Percentiles rank a stretch among this genome's conserved stretches.
Evolutionary conservation across 2,329 filamentous ascomycete species (phyloP).

Genomic region (Diaporthe sp.): DNA sequence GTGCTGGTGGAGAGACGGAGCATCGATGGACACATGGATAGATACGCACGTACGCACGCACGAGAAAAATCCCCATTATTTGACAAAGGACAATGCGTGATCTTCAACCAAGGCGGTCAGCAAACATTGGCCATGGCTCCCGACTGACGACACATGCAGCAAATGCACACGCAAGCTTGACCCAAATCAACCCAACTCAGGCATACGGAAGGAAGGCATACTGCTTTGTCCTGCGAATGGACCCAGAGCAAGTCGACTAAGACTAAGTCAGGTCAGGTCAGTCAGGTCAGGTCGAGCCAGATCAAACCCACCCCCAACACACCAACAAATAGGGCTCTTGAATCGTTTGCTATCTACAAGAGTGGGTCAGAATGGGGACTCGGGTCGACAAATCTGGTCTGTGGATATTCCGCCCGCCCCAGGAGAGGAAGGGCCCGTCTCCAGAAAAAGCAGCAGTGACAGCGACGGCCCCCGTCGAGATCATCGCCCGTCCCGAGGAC

Average conservation of each 20-base stretch:
- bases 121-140: not conserved
- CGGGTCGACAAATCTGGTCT: conserved; percentile 1
- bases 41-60: conserved; percentile 14
- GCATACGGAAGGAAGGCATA: not conserved
- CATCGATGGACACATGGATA: conserved; percentile 8
- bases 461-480: conserved; percentile 9
- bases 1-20: conserved; percentile 4
- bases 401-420: conserved; percentile 1
- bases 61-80: not conserved
- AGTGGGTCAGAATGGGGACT: not conserved
- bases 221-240: not conserved
- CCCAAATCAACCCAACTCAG: not conserved
- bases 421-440: conserved; percentile 22
- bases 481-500: conserved; percentile 20
- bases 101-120: conserved; percentile 17
- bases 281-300: not conserved
- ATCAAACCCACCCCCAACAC: not conserved
- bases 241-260: not conserved
- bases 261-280: not conserved
- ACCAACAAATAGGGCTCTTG: conserved; percentile 23
- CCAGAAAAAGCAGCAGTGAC: conserved; percentile 20
- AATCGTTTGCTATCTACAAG: conserved; percentile 8
- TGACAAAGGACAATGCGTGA: conserved; percentile 15
- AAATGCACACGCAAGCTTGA: not conserved
- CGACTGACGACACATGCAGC: not conserved